These are phyloP conservation scores for Wickerhamomyces hampshirensis DNA, from an alignment of 805 yeast genomes.

Conservation along the genomic window DNA sequence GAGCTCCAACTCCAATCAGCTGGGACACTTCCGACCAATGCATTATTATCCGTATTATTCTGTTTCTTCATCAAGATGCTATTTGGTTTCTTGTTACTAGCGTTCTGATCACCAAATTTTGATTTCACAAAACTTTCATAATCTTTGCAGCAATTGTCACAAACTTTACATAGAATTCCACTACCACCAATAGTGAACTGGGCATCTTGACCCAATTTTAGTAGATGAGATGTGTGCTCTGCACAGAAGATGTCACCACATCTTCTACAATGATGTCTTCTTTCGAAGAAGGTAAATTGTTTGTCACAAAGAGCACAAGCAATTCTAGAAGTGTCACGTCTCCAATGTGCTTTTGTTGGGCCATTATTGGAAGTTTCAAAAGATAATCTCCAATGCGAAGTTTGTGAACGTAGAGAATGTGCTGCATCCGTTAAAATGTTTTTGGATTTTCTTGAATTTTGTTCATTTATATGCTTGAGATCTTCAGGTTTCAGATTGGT, in stretches of 20 bases:
- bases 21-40: slow-evolving; percentile 44
- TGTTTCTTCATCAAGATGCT: background rate
- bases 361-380: slow-evolving; percentile 24
- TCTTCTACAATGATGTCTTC: slow-evolving; percentile 79
- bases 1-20: slow-evolving; percentile 83
- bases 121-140: slow-evolving; percentile 45
- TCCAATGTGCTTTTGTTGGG: slow-evolving; percentile 60
- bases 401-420: slow-evolving; percentile 22
- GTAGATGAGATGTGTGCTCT: slow-evolving; percentile 54
- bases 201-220: slow-evolving; percentile 53
- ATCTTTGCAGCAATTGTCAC: slow-evolving; percentile 60
- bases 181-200: slow-evolving; percentile 63
- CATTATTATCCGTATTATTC: slow-evolving; percentile 26
- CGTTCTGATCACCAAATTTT: slow-evolving; percentile 14
- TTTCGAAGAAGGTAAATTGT: slow-evolving; percentile 70
- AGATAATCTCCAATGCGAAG: slow-evolving; percentile 23
- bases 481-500: slow-evolving; percentile 40
- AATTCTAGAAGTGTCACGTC: slow-evolving; percentile 59
- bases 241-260: slow-evolving; percentile 81
- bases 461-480: slow-evolving; percentile 26
- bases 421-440: slow-evolving; percentile 21
- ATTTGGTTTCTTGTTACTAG: slow-evolving; percentile 1
- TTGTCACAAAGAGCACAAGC: slow-evolving; percentile 67
- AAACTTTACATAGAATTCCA: slow-evolving; percentile 65
- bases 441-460: slow-evolving; percentile 21